Evolutionary conservation across 306 rosid genomes (phyloP).

Genomic region (Ceratonia siliqua): DNA sequence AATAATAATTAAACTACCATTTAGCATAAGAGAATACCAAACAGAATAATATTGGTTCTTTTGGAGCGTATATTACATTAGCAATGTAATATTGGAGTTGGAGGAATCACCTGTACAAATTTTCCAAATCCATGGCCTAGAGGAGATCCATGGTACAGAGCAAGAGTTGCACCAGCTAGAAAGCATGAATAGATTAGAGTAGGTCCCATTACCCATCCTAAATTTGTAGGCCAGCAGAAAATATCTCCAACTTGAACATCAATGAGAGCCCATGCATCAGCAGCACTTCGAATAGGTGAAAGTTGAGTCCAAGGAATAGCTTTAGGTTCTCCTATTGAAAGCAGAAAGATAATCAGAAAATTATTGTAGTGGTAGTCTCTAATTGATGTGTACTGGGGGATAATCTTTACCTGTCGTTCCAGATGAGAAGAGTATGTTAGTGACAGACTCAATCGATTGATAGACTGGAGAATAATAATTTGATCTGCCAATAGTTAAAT

Average conservation of each 20-base stretch:
- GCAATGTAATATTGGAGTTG: conserved; percentile 16
- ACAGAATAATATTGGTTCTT: neutral
- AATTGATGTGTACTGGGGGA: conserved; percentile 7
- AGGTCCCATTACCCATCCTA: conserved; percentile 98
- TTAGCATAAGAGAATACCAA: neutral
- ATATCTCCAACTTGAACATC: conserved; percentile 71
- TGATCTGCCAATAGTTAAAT: conserved; percentile 55
- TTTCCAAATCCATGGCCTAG: conserved; percentile 85
- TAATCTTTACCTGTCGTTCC: conserved; percentile 83
- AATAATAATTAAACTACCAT: neutral
- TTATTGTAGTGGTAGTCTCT: conserved; percentile 1
- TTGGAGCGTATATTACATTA: neutral
- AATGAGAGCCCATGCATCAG: conserved; percentile 72
- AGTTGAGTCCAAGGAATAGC: conserved; percentile 97
- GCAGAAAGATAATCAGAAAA: conserved; percentile 24
- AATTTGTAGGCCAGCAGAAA: conserved; percentile 87
- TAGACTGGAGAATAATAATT: conserved; percentile 56
- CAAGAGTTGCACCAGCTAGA: conserved; percentile 79
- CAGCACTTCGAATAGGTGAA: conserved; percentile 73
- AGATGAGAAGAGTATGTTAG: conserved; percentile 89
- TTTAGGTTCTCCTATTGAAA: conserved; percentile 81
- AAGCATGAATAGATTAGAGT: conserved; percentile 65
- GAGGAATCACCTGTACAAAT: conserved; percentile 76
- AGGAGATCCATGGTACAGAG: conserved; percentile 96
- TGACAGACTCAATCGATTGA: conserved; percentile 63